Conservation (phyloP, 2,329 filamentous ascomycete species). For the Fusarium mexicanum region DNA sequence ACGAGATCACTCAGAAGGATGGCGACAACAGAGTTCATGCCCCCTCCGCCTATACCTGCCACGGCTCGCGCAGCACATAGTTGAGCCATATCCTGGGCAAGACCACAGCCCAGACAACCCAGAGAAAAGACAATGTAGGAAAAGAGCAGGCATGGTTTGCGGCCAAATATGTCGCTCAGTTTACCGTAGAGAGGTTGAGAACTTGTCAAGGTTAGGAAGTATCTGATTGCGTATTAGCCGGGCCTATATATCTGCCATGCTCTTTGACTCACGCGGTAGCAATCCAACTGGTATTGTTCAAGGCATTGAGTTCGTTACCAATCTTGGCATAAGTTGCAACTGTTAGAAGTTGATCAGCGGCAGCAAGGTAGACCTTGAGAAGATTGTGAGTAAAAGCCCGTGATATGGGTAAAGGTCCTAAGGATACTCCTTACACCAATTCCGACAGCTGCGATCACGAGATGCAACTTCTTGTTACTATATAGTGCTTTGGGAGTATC, state of each 20-base stretch:
- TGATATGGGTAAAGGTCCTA: too few species aligned
- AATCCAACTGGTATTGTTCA: constrained; percentile 81
- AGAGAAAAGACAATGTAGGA: constrained; percentile 71
- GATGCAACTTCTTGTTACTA: constrained; percentile 49
- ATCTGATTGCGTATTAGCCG: constrained; percentile 51
- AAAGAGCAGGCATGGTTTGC: constrained; percentile 72
- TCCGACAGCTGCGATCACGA: constrained; percentile 51
- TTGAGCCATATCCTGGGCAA: constrained; percentile 71
- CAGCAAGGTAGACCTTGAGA: constrained; percentile 73
- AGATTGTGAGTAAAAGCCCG: background rate
- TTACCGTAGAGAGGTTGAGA: constrained; percentile 81
- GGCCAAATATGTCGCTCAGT: constrained; percentile 75
- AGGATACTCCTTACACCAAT: constrained; percentile 45
- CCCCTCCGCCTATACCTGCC: constrained; percentile 71
- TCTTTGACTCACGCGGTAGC: constrained; percentile 56
- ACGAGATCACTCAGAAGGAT: constrained; percentile 76
- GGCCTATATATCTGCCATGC: background rate
- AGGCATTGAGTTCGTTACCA: constrained; percentile 76
- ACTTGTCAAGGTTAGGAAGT: constrained; percentile 78
- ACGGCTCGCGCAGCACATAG: constrained; percentile 70
- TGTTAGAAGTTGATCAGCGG: constrained; percentile 80
- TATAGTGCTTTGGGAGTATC: constrained; percentile 3
- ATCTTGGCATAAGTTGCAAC: constrained; percentile 83
- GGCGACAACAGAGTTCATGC: constrained; percentile 75
- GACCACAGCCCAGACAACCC: constrained; percentile 70